Percentiles rank a stretch among this genome's conserved stretches.
phyloP scores from a whole-genome alignment of 208 protist genomes.

The Leishmania mexicana region DNA sequence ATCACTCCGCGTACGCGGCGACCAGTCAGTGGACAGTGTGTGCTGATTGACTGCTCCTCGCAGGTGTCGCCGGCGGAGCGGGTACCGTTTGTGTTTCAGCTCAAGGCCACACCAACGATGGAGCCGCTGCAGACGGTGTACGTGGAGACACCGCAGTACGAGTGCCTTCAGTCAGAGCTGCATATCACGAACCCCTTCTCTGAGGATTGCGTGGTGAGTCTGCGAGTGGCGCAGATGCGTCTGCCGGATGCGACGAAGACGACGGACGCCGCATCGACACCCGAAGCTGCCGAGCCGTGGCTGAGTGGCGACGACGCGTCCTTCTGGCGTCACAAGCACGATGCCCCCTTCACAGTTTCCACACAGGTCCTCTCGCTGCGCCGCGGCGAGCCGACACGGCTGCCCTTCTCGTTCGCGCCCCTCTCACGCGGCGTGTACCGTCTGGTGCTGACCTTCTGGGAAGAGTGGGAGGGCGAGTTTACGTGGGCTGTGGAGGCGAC shows the following conservation, averaged over 20 bases:
- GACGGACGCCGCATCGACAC: not conserved
- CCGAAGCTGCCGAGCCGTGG: conserved; percentile 21
- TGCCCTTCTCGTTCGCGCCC: conserved; percentile 86
- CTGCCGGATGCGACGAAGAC: not conserved
- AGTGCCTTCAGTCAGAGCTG: conserved; percentile 66
- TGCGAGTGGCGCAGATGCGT: conserved; percentile 71
- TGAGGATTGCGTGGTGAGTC: conserved; percentile 72
- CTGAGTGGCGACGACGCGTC: conserved; percentile 11
- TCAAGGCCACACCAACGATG: conserved; percentile 63
- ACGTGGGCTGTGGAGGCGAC: conserved; percentile 77
- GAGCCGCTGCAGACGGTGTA: conserved; percentile 71
- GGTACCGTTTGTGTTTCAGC: conserved; percentile 68
- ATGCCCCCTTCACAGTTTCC: conserved; percentile 60
- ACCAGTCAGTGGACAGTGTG: conserved; percentile 54
- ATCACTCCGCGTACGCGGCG: conserved; percentile 77
- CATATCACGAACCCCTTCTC: conserved; percentile 83
- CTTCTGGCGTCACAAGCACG: conserved; percentile 26
- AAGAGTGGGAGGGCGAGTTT: conserved; percentile 91
- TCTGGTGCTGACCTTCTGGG: conserved; percentile 80
- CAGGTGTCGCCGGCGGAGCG: conserved; percentile 53
- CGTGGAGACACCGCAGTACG: conserved; percentile 82
- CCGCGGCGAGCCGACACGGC: conserved; percentile 53
- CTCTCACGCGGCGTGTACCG: conserved; percentile 79
- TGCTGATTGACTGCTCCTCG: conserved; percentile 64
- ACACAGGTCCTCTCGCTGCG: conserved; percentile 80